These are phyloP conservation scores for Phialophora macrospora DNA, from an alignment of 2,329 filamentous ascomycete genomes.

Conservation along the genomic window DNA sequence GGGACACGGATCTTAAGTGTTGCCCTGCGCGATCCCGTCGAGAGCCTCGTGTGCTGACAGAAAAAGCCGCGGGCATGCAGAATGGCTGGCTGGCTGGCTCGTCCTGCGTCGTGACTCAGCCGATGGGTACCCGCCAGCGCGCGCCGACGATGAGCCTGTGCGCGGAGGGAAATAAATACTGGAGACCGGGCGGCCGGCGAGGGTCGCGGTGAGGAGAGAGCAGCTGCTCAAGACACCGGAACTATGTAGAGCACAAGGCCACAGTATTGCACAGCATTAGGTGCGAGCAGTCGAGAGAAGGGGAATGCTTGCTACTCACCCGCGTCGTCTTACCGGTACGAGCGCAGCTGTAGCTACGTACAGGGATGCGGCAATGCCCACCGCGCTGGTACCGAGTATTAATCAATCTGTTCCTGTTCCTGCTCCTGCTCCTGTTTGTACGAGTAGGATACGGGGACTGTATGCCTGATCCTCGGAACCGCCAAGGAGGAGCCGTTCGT, in stretches of 20 bases:
- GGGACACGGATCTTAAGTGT: not conserved
- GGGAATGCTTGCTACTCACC: not conserved
- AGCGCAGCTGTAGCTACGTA: not conserved
- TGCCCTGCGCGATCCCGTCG: not conserved
- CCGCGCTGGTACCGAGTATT: no score
- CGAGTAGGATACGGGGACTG: not conserved
- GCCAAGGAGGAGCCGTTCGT: not conserved
- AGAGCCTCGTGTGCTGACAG: not conserved
- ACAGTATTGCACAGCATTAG: not conserved
- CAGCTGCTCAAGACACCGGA: not conserved
- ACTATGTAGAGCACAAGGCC: not conserved
- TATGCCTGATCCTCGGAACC: no score
- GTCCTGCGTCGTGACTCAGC: not conserved
- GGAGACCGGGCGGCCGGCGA: no score
- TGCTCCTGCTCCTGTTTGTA: not conserved
- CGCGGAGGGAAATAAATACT: not conserved
- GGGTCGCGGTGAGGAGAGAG: not conserved
- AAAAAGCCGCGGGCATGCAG: not conserved
- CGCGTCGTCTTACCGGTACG: not conserved
- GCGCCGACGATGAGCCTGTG: not conserved
- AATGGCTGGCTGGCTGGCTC: not conserved
- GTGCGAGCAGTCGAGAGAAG: not conserved
- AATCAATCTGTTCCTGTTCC: not conserved
- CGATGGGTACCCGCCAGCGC: not conserved
- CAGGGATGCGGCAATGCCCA: no score